Base-by-base conservation (phyloP, 805 yeast species). In the Brettanomyces sp. region DNA sequence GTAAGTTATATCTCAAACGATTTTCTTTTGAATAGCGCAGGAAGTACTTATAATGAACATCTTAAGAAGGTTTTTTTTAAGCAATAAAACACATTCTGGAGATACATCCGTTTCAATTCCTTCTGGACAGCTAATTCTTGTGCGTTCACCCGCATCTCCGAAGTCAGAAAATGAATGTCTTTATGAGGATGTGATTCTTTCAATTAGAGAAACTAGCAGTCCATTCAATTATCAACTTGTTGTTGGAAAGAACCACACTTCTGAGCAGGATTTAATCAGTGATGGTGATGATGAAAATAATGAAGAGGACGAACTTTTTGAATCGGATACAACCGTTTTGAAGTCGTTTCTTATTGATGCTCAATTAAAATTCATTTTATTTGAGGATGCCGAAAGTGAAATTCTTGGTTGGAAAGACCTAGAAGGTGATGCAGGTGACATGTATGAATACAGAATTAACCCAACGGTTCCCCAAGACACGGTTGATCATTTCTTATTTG, bases 361-460 rank as follows among this genome's bases (percentile, higher is more conserved):
- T 49, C 74, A 74, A 3, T 66, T 91, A 46, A 66, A 72, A 36
- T 68, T 90, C 43, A 71, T 77, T 48, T 70, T 75, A 47, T 69
- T 69, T 47, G 33, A 36, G n/a, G 73, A 74, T 45, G 63, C 68
- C 37, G 76, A 77, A 35, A 66, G 73, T 4, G 65, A 70, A 36
- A 78, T 81, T 2, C 73, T 91, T 25, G 69, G 82, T 0, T 91
- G 98, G 98, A 71, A 67, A 12, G 96, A 93, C 60, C 59, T 79
- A 35, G 80, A 79, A 39, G 96, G 96, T n/a, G 96, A 90, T 56
- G 70, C 73, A 4, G 96, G 88, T 23, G 97, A 90, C 57, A 66
- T 71, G 51, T 88, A 83, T 62, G 95, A 89, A 63, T 90, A 86
- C 64, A 72, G 84, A 22, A 77, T 87, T 43, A 86, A 80, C 49